A percentile compares a stretch with the other conserved stretches of the same genome.
phyloP scores from a whole-genome alignment of 805 yeast species.

The Jamesozyma rosinii region DNA sequence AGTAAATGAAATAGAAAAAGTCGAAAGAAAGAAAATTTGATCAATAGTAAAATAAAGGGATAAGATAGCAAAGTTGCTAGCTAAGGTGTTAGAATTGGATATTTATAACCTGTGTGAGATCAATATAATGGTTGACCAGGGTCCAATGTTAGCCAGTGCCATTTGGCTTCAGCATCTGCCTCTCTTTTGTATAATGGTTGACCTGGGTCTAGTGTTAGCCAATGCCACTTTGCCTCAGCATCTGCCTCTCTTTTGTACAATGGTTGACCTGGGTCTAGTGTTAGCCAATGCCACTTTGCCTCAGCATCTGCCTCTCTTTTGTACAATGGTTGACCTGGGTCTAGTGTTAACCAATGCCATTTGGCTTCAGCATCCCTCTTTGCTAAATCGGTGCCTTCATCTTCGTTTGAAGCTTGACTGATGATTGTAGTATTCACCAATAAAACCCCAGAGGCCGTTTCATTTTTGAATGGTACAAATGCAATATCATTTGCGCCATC shows the following conservation, averaged over 20 bases:
- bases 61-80: no score
- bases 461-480: constrained; percentile 23
- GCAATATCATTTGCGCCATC: constrained; percentile 23
- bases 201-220: constrained; percentile 21
- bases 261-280: constrained; percentile 21
- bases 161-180: constrained; percentile 21
- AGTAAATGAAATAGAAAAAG: no score
- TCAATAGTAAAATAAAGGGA: no score
- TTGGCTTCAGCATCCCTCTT: constrained; percentile 27
- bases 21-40: no score
- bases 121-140: constrained; percentile 24
- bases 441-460: constrained; percentile 23
- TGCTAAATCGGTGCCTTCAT: constrained; percentile 5
- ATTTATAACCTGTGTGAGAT: no score
- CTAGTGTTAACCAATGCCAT: constrained; percentile 25
- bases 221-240: constrained; percentile 23
- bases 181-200: constrained; percentile 28
- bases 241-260: constrained; percentile 17
- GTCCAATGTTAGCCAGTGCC: constrained; percentile 23
- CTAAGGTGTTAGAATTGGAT: no score
- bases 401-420: constrained; percentile 15
- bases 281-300: constrained; percentile 26
- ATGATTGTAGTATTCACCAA: constrained; percentile 28
- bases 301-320: constrained; percentile 25
- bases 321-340: constrained; percentile 23